Conservation (phyloP, 116 monocot genomes). For the Papilionanthe hybrid region DNA sequence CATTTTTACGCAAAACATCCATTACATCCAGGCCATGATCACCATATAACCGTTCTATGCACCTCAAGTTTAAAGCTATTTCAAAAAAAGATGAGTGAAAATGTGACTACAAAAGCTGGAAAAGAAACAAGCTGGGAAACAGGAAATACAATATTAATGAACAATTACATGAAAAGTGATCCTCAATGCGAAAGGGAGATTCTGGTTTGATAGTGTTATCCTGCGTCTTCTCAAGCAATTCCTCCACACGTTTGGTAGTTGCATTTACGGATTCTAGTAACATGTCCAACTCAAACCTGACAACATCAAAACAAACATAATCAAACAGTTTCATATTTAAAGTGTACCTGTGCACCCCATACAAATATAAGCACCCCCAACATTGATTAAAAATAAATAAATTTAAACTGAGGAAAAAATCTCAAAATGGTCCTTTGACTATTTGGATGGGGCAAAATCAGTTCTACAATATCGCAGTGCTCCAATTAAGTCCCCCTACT, state of each 20-base stretch:
- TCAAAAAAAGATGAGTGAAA: neutral
- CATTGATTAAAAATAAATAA: neutral
- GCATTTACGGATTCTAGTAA: conserved; percentile 81
- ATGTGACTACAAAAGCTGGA: neutral
- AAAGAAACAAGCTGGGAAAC: neutral
- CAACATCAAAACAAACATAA: conserved; percentile 9
- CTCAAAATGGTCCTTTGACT: too few relatives aligned
- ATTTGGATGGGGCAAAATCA: too few relatives aligned
- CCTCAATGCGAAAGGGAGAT: conserved; percentile 62
- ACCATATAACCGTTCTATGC: conserved; percentile 57
- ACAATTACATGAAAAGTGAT: conserved; percentile 72
- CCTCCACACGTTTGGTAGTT: conserved; percentile 68
- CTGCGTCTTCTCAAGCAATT: conserved; percentile 75
- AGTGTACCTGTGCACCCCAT: neutral
- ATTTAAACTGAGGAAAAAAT: neutral
- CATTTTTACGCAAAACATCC: conserved; percentile 67
- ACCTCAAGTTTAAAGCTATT: conserved; percentile 50
- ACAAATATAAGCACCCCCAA: neutral
- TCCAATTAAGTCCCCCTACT: too few relatives aligned
- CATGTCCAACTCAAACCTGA: conserved; percentile 98
- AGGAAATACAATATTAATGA: neutral
- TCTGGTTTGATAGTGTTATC: conserved; percentile 69
- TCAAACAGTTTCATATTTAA: neutral
- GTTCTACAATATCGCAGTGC: too few relatives aligned
- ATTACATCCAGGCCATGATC: conserved; percentile 60